Conservation (phyloP, 2,329 filamentous ascomycete genomes). For the Trichoderma koningiopsis region DNA sequence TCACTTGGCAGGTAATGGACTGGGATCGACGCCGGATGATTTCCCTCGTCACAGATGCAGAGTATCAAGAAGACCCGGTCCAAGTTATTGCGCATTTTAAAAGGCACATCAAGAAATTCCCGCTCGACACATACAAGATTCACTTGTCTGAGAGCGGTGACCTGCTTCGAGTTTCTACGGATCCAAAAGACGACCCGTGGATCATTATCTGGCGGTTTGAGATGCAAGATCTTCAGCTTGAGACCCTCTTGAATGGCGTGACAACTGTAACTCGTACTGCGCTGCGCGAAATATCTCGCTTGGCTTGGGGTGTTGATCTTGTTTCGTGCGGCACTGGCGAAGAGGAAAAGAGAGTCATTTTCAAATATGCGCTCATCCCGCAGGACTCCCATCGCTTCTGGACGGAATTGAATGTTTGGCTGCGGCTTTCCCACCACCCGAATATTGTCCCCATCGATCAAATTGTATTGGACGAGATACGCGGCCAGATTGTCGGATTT, state of each 20-base stretch:
- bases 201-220: not conserved
- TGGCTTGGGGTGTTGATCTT: constrained; percentile 35
- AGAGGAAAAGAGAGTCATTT: constrained; percentile 32
- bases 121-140: constrained; percentile 30
- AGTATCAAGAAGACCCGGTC: constrained; percentile 33
- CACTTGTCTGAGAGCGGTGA: constrained; percentile 30
- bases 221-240: not conserved
- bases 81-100: constrained; percentile 31
- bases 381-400: constrained; percentile 32
- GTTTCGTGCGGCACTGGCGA: constrained; percentile 29
- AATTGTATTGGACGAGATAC: constrained; percentile 39
- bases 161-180: constrained; percentile 27
- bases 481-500: constrained; percentile 42
- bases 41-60: constrained; percentile 35
- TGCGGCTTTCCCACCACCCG: constrained; percentile 41
- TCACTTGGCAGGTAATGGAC: constrained; percentile 34
- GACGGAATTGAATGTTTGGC: constrained; percentile 42
- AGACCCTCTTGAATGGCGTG: not conserved
- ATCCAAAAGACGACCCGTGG: constrained; percentile 34
- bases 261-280: constrained; percentile 30
- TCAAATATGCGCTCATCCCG: constrained; percentile 41
- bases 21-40: constrained; percentile 36
- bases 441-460: constrained; percentile 42
- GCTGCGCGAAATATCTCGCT: constrained; percentile 37
- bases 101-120: constrained; percentile 29